These are phyloP conservation scores for Oryza meyeriana DNA, from an alignment of 176 grass and related monocot species.

Conservation along the genomic window DNA sequence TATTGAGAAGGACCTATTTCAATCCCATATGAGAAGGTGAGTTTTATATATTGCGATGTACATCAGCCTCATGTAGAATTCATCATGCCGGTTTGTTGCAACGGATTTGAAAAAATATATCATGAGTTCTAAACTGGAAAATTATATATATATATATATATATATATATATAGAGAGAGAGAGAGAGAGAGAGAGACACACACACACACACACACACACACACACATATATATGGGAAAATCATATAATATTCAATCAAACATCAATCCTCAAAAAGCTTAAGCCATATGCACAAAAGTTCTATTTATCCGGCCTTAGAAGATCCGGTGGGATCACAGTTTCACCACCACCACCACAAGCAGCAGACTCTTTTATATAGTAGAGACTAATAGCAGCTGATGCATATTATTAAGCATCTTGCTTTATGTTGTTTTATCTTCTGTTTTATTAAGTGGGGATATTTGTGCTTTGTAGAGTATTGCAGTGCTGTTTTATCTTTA, in stretches of 20 bases:
- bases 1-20: conserved; percentile 96
- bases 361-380: background rate
- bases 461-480: background rate
- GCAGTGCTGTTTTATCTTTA: background rate
- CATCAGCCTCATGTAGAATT: background rate
- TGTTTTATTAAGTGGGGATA: background rate
- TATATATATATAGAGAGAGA: too few relatives aligned
- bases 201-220: too few relatives aligned
- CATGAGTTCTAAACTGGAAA: background rate
- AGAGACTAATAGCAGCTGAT: background rate
- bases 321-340: background rate
- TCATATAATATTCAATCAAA: background rate
- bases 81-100: background rate
- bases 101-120: background rate
- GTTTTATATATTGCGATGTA: conserved; percentile 7
- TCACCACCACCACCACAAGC: background rate
- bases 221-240: background rate
- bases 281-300: background rate
- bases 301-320: background rate
- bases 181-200: too few relatives aligned
- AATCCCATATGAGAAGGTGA: conserved; percentile 90
- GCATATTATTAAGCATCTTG: background rate
- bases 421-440: conserved; percentile 17
- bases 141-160: background rate
- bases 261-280: background rate